These are phyloP conservation scores for Colletotrichum spaethianum DNA, from an alignment of 2,329 filamentous ascomycete species.

Conservation along the genomic window DNA sequence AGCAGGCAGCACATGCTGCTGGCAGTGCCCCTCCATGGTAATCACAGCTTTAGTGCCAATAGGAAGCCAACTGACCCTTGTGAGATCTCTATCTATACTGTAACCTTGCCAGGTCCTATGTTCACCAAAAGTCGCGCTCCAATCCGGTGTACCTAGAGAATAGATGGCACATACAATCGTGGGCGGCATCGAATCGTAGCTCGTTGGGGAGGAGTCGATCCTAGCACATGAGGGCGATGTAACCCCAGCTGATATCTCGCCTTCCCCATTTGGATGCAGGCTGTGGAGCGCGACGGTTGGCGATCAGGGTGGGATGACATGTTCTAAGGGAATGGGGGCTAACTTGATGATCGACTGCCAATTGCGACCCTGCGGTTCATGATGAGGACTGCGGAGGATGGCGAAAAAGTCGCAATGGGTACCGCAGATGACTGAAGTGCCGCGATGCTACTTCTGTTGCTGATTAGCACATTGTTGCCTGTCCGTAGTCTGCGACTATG, in stretches of 20 bases:
- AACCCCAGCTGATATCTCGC: conserved; percentile 30
- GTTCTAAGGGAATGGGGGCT: background rate
- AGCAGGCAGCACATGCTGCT: background rate
- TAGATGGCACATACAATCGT: background rate
- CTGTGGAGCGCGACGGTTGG: conserved; percentile 14
- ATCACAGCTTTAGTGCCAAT: background rate
- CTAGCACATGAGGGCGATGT: conserved; percentile 22
- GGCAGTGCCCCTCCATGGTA: no score
- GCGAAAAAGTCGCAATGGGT: background rate
- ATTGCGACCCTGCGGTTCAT: background rate
- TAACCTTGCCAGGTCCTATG: background rate
- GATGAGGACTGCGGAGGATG: background rate
- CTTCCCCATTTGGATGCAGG: conserved; percentile 28
- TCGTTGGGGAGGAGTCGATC: conserved; percentile 1
- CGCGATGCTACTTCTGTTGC: background rate
- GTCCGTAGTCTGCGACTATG: background rate
- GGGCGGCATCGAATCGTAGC: background rate
- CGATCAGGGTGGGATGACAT: conserved; percentile 3
- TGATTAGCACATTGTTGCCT: background rate
- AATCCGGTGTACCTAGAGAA: background rate
- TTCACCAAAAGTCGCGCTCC: background rate
- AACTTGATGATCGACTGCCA: background rate
- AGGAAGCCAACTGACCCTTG: background rate
- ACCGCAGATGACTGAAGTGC: background rate
- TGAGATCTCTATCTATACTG: background rate